Evolutionary conservation across 2,329 filamentous ascomycete genomes (phyloP).

Genomic region (Dothistroma pini): DNA sequence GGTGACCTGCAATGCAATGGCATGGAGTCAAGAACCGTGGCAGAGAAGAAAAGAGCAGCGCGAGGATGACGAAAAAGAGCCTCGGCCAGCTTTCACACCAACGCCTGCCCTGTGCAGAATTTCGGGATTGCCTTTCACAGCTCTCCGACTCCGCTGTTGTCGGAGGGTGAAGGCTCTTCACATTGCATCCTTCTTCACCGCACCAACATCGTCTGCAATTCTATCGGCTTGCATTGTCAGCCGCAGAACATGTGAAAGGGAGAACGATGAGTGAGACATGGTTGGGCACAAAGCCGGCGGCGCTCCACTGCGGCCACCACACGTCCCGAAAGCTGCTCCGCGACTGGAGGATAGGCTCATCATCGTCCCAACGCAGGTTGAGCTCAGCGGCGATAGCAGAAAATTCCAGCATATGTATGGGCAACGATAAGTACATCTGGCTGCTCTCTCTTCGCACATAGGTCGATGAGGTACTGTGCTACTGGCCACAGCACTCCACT

Average conservation of each 20-base stretch:
- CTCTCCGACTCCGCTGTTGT: background rate
- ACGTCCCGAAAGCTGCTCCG: constrained; percentile 2
- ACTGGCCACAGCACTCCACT: background rate
- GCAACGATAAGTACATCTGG: background rate
- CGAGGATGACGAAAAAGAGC: background rate
- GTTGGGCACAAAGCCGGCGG: background rate
- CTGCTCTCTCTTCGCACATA: background rate
- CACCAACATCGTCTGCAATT: background rate
- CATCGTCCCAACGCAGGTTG: constrained; percentile 4
- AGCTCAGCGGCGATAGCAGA: constrained; percentile 6
- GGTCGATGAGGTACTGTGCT: background rate
- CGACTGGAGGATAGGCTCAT: constrained; percentile 11
- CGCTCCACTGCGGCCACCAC: constrained; percentile 3
- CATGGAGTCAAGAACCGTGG: background rate
- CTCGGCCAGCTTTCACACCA: background rate
- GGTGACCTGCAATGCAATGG: background rate
- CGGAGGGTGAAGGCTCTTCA: background rate
- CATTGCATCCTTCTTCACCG: background rate
- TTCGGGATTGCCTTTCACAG: background rate
- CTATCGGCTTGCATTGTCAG: background rate
- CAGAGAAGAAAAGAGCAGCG: background rate
- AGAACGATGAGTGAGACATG: background rate
- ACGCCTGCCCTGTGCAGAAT: background rate
- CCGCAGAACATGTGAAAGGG: background rate
- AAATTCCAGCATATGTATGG: background rate